These are phyloP conservation scores for Aspergillus leporis DNA, from an alignment of 495 filamentous ascomycete genomes.

Conservation along the genomic window DNA sequence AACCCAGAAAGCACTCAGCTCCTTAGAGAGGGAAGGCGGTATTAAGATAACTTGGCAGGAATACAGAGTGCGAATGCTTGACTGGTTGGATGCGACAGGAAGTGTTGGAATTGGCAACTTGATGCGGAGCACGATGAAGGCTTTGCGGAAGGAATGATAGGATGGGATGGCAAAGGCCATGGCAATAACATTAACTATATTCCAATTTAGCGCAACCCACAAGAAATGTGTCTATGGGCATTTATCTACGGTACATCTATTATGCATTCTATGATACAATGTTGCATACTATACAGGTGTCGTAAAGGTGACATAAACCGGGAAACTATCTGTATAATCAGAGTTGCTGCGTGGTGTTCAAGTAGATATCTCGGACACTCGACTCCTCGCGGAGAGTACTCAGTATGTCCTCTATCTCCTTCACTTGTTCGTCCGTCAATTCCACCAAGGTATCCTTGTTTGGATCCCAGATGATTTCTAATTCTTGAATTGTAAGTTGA, in stretches of 20 bases:
- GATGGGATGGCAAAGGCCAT: neutral
- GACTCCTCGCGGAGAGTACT: constrained; percentile 54
- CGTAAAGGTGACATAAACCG: neutral
- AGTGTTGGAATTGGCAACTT: constrained; percentile 67
- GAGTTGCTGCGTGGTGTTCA: constrained; percentile 51
- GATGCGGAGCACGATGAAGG: constrained; percentile 85
- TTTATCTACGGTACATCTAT: neutral
- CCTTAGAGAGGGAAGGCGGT: constrained; percentile 68
- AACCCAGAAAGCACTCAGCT: constrained; percentile 62
- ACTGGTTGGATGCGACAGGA: constrained; percentile 65
- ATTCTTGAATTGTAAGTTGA: constrained; percentile 63
- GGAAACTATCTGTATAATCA: constrained; percentile 9
- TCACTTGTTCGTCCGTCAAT: constrained; percentile 51
- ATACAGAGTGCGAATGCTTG: constrained; percentile 73
- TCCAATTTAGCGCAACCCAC: neutral
- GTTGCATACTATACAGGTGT: constrained; percentile 15
- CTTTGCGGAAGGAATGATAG: constrained; percentile 48
- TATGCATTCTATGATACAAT: constrained; percentile 16
- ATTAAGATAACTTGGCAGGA: constrained; percentile 68
- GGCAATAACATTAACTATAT: neutral
- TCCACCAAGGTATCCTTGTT: constrained; percentile 74
- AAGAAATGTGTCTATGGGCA: neutral
- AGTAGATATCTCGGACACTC: constrained; percentile 68
- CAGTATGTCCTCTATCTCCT: constrained; percentile 50
- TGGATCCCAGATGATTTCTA: constrained; percentile 82